Percentiles rank a stretch among this genome's conserved stretches.
These are phyloP conservation scores for Aurantiochytrium sp. DNA, from an alignment of 108 stramenopile genomes.

Conservation along the genomic window DNA sequence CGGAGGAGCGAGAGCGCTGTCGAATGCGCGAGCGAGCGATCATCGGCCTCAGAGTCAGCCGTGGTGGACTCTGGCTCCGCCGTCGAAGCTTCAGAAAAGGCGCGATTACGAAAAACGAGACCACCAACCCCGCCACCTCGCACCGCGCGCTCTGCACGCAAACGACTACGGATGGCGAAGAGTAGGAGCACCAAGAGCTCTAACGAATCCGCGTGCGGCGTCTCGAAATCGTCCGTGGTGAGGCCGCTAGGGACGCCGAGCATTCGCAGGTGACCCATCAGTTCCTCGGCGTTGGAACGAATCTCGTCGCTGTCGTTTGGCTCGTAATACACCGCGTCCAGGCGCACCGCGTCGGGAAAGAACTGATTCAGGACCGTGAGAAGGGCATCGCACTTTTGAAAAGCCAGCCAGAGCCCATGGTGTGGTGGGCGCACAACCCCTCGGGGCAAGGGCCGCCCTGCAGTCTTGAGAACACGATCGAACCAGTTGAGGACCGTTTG, in stretches of 20 bases:
- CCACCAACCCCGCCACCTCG: neutral
- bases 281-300: neutral
- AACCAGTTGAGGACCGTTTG: slow-evolving; percentile 7
- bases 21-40: neutral
- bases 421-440: neutral
- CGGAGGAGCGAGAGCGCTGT: too few relatives aligned
- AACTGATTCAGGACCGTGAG: neutral
- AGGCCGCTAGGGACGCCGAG: neutral
- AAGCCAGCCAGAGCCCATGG: neutral
- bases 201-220: neutral
- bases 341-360: neutral
- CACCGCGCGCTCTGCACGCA: neutral
- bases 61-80: neutral
- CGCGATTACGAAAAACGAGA: neutral
- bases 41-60: neutral
- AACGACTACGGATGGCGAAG: neutral
- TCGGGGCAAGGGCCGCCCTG: neutral
- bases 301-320: neutral
- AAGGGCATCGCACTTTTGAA: neutral
- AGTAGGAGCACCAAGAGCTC: neutral
- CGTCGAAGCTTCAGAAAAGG: neutral
- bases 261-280: neutral
- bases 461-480: neutral
- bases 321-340: neutral
- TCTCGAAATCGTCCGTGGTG: neutral